Base-by-base conservation (phyloP, 495 filamentous ascomycete genomes). In the Acidiella bohemica region DNA sequence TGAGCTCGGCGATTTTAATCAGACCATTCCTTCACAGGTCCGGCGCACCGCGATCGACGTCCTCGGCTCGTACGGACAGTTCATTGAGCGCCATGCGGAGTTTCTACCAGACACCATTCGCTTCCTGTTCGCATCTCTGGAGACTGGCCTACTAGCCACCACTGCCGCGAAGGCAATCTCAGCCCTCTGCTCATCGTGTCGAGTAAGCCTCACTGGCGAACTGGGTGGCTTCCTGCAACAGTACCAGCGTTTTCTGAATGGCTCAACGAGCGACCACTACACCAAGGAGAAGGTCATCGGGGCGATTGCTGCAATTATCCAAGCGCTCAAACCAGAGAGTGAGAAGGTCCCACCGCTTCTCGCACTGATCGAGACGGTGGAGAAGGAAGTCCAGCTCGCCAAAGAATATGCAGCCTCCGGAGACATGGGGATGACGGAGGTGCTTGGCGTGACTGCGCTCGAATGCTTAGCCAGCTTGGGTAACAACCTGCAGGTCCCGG, bases 281-380 rank as follows among this genome's bases (percentile, higher is more conserved):
- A 80, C 78, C 0, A 88, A 93, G 63, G 82, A 90, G 48, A 73
- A 71, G 31, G 73, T 96, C 2, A 59, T 93, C 10, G 81, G 82
- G 42, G 84, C 78, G 6, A 88, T 95, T 39, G 75, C 85, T 6
- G 75, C 78, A 11, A 82, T 96, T 39, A 74, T 93, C 25, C 84
- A 94, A 51, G 83, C 80, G 24, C 59, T 90, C 20, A 65, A 70
- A 5, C 61, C 69, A 0, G 77, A 90, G 37, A 61, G 68, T 27
- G 59, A 71, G 27, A 81, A 81, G 54, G 57, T 73, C 2, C 62
- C 58, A 20, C 73, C 72, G 2, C 61, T 92, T 8, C 68, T 73
- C 36, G 61, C 70, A 37, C 67, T 96, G 9, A 61, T 93, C 8
- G 54, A 55, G 9, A 76, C 76, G 42, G 67, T 93, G 33, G 72